Conservation (phyloP, 768 basidiomycete genomes). For the Pleurotus giganteus region DNA sequence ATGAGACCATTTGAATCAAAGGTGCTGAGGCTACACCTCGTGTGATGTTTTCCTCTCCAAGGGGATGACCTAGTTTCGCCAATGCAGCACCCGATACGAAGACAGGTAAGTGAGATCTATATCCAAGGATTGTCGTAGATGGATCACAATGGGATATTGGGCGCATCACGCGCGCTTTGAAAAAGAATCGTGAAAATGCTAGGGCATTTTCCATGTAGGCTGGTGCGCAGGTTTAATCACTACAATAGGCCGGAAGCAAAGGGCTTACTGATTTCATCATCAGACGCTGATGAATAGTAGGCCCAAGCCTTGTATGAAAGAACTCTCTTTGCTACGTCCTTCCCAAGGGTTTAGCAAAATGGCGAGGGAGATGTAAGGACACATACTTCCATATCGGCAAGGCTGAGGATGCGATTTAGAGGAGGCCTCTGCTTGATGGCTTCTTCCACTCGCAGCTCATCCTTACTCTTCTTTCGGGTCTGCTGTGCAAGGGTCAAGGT, state of each 20-base stretch:
- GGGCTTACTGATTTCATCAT: conserved; percentile 75
- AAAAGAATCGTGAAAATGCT: conserved; percentile 86
- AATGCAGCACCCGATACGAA: conserved; percentile 84
- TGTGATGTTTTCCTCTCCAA: conserved; percentile 83
- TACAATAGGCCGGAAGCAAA: background rate
- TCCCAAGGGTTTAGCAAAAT: conserved; percentile 4
- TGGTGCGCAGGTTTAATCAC: conserved; percentile 26
- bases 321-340: conserved; percentile 71
- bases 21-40: conserved; percentile 61
- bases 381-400: conserved; percentile 80
- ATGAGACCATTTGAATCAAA: conserved; percentile 85
- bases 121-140: conserved; percentile 73
- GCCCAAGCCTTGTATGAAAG: conserved; percentile 75
- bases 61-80: conserved; percentile 84
- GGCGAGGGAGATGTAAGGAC: background rate
- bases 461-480: conserved; percentile 55
- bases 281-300: conserved; percentile 84
- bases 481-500: conserved; percentile 33
- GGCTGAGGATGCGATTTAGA: conserved; percentile 64
- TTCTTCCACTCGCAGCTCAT: conserved; percentile 65
- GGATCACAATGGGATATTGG: conserved; percentile 62
- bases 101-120: conserved; percentile 69
- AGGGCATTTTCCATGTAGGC: conserved; percentile 68
- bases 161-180: conserved; percentile 79
- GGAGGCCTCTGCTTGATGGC: conserved; percentile 63